Evolutionary conservation across 192 early-diverging fungal species (phyloP).

Genomic region (Coemansia biformis): DNA sequence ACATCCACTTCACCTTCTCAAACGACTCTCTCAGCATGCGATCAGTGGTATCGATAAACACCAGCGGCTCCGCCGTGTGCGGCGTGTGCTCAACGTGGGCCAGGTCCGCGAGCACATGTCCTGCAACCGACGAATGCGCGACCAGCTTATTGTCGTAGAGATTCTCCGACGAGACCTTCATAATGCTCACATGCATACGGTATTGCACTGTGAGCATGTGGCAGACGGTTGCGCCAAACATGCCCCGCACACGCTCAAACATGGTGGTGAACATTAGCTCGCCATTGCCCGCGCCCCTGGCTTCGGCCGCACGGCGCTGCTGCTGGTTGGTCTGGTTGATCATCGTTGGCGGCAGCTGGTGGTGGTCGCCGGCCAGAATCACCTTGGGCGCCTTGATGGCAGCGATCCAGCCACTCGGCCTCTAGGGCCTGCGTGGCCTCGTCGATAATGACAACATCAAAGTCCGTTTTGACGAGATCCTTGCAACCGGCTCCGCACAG

Average conservation of each 20-base stretch:
- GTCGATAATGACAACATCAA: constrained; percentile 85
- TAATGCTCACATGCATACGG: constrained; percentile 80
- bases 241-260: constrained; percentile 71
- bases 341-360: constrained; percentile 84
- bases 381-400: constrained; percentile 64
- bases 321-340: background rate
- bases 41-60: constrained; percentile 67
- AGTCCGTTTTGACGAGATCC: constrained; percentile 48
- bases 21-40: too few species aligned
- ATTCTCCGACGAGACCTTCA: constrained; percentile 62
- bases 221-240: constrained; percentile 57
- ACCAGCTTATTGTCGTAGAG: constrained; percentile 68
- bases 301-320: too few species aligned
- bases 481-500: constrained; percentile 64
- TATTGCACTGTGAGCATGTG: constrained; percentile 78
- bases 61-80: constrained; percentile 55
- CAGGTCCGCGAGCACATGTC: constrained; percentile 63
- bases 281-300: too few species aligned
- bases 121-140: constrained; percentile 59
- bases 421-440: constrained; percentile 85
- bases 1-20: too few species aligned
- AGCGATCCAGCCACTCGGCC: constrained; percentile 87
- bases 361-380: constrained; percentile 87
- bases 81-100: constrained; percentile 56
- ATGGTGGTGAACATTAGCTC: constrained; percentile 52